These are phyloP conservation scores for Stylonectria norvegica DNA, from an alignment of 2,329 filamentous ascomycete species.

Conservation along the genomic window DNA sequence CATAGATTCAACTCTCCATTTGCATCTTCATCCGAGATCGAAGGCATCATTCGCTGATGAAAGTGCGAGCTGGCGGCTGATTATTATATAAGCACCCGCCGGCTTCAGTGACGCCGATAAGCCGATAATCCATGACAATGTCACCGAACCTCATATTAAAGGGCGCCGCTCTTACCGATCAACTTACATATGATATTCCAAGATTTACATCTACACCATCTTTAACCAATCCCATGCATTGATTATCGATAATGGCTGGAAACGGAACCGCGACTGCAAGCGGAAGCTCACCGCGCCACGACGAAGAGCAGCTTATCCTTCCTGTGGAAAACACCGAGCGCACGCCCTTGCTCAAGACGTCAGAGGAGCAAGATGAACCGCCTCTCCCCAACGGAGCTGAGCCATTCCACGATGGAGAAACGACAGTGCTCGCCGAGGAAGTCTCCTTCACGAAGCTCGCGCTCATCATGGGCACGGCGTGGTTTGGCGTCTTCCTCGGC, in stretches of 20 bases:
- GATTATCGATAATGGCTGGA: slow-evolving; percentile 13
- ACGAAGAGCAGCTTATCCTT: slow-evolving; percentile 16
- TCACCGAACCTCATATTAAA: too few species aligned
- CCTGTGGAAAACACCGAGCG: slow-evolving; percentile 19
- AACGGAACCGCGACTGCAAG: too few species aligned
- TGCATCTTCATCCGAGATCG: too few species aligned
- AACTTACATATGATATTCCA: too few species aligned
- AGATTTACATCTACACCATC: not conserved
- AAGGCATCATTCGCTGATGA: too few species aligned
- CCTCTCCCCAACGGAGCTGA: slow-evolving; percentile 1
- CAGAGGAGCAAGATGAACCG: slow-evolving; percentile 4
- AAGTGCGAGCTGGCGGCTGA: too few species aligned
- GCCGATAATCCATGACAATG: too few species aligned
- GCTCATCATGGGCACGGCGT: slow-evolving; percentile 54
- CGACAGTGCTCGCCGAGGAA: slow-evolving; percentile 46
- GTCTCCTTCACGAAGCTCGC: slow-evolving; percentile 47
- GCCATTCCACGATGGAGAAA: slow-evolving; percentile 39
- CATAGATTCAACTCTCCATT: too few species aligned
- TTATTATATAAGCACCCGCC: too few species aligned
- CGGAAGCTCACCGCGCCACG: slow-evolving; percentile 6
- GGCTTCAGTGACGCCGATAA: too few species aligned
- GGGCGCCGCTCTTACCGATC: too few species aligned
- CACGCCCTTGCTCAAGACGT: slow-evolving; percentile 26
- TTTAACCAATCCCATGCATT: not conserved
- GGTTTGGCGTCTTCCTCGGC: slow-evolving; percentile 60